Evolutionary conservation across 2,329 filamentous ascomycete species (phyloP).

Genomic region (Exophiala phaeomuriformis): DNA sequence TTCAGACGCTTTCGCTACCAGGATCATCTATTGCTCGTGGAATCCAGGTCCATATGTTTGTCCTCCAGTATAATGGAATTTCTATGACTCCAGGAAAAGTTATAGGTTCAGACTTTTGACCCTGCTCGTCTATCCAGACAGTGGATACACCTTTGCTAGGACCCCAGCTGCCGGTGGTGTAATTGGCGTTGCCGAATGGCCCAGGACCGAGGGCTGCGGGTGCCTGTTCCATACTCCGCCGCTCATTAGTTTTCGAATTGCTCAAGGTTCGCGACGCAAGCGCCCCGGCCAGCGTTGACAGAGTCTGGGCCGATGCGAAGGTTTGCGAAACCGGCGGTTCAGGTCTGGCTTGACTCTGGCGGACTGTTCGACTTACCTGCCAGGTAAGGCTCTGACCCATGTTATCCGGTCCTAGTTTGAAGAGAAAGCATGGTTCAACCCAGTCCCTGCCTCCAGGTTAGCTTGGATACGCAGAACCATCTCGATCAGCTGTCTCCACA

Average conservation of each 20-base stretch:
- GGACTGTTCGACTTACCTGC: not conserved
- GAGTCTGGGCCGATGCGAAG: not conserved
- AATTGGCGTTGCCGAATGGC: constrained; percentile 5
- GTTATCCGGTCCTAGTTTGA: not conserved
- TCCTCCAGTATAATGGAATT: constrained; percentile 3
- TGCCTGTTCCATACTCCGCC: not conserved
- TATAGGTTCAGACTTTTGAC: not conserved
- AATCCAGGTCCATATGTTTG: constrained; percentile 8
- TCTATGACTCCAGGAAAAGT: constrained; percentile 4
- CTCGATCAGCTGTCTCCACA: not conserved
- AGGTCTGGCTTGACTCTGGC: not conserved
- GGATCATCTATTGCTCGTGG: not conserved
- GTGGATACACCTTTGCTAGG: constrained; percentile 6
- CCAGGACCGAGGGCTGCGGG: constrained; percentile 6
- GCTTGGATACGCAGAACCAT: not conserved
- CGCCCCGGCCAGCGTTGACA: not conserved
- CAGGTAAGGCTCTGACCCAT: constrained; percentile 1
- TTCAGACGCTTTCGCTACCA: not conserved
- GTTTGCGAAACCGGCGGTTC: not conserved
- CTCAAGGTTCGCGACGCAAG: not conserved
- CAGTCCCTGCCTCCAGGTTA: constrained; percentile 3
- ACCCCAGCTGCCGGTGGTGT: constrained; percentile 9
- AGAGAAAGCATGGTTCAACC: constrained; percentile 4
- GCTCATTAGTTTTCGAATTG: not conserved
- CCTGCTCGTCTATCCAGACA: constrained; percentile 6